phyloP scores from a whole-genome alignment of 2,329 filamentous ascomycete genomes.

The Lachnellula occidentalis region DNA sequence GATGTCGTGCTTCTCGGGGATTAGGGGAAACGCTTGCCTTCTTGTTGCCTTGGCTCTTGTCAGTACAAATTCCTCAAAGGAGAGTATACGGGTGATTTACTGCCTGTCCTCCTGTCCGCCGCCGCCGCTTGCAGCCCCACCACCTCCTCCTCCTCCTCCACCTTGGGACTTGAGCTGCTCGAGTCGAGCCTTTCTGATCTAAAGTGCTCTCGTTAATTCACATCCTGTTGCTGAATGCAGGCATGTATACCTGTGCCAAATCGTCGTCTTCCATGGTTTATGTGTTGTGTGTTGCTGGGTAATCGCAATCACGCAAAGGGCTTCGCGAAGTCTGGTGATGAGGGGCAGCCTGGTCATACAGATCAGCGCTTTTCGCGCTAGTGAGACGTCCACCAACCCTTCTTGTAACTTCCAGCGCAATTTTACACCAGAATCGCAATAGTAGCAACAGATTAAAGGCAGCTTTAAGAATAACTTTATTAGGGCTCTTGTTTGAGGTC shows the following conservation, averaged over 20 bases:
- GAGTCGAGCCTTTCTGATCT: conserved; percentile 89
- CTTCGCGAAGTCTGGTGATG: not conserved
- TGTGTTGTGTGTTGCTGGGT: not conserved
- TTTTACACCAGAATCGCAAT: no score
- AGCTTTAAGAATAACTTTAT: no score
- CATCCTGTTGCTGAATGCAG: not conserved
- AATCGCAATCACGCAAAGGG: not conserved
- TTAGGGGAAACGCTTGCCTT: not conserved
- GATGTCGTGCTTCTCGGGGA: conserved; percentile 9
- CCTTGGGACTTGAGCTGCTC: conserved; percentile 82
- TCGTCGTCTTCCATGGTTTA: conserved; percentile 31
- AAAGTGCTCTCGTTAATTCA: conserved; percentile 5
- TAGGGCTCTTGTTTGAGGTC: no score
- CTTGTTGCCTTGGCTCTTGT: conserved; percentile 3
- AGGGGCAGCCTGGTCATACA: conserved; percentile 1
- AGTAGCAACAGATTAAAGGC: no score
- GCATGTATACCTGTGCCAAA: conserved; percentile 26
- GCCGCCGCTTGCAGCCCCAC: conserved; percentile 42
- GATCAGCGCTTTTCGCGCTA: not conserved
- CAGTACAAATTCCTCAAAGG: not conserved
- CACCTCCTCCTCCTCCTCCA: conserved; percentile 43
- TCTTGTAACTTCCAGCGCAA: no score
- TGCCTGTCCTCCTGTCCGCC: conserved; percentile 55
- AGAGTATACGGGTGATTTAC: conserved; percentile 37
- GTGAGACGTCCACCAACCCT: no score